Evolutionary conservation across 2,329 filamentous ascomycete genomes (phyloP), one percentile per base, ranked within the genome.

Genomic region (Ophiostoma himal-ulmi): DNA sequence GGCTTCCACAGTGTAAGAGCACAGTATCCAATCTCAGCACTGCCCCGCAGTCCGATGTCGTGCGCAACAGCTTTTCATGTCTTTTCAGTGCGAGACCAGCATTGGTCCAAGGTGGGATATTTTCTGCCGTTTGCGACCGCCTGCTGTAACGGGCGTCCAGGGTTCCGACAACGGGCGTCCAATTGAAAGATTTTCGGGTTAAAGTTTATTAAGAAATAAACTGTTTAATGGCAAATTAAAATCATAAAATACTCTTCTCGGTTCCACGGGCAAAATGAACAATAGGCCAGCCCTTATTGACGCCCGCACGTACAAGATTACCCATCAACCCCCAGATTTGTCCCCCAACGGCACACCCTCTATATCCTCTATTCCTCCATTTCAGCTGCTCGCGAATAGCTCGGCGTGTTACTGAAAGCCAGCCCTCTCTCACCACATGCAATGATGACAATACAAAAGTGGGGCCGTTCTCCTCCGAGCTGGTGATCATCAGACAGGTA

Each of bases 391-490:
- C 52, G 52, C 52, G 22, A 17, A 36, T 62, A 62, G 26, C 60
- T 64, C 30, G 60, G 30, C 30, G 30, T 36, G 41, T 36, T 17
- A 30, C 30, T 68, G 52, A 20, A 39, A 39, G 37, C 57, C 44
- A 17, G 39, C 39, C 1, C 8, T 44, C 39, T 57, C 44, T 60
- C 36, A 54, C 44, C 17, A 36, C n/a, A 30, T 17, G 68, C 39
- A 26, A 57, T 26, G n/a, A 68, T 34, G 44, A n/a, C 14, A 8
- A 8, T n/a, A 37, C 41, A 39, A 39, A n/a, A 39, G 71, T 67
- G 72, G 70, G 72, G 70, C 72, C 72, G 72, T 73, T 73, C 70
- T 71, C 67, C 67, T 71, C 71, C 71, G 71, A 73, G 34, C 14
- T 64, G 52, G 70, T 68, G 70, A 68, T 70, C 69, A 69, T 30